phyloP scores from a whole-genome alignment of 306 rosid species.

The Leucaena leucocephala region DNA sequence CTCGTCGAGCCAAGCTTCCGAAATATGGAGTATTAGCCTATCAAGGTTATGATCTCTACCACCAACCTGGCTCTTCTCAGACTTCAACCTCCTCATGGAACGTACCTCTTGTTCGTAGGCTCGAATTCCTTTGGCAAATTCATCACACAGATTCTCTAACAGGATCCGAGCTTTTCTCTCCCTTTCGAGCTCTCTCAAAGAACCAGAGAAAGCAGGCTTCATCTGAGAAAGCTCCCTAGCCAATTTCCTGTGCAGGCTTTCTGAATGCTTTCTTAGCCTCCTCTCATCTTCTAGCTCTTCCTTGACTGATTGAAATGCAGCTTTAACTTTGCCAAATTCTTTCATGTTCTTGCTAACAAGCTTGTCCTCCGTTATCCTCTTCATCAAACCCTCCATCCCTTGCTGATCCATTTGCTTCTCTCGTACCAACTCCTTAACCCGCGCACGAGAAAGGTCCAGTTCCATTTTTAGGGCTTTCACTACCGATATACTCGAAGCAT shows the following conservation, averaged over 20 bases:
- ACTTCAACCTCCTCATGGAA: constrained; percentile 41
- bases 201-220: constrained; percentile 58
- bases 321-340: constrained; percentile 47
- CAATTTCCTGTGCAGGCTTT: constrained; percentile 65
- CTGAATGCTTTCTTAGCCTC: constrained; percentile 62
- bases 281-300: constrained; percentile 74
- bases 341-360: constrained; percentile 44
- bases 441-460: constrained; percentile 46
- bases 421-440: constrained; percentile 52
- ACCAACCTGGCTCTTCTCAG: constrained; percentile 46
- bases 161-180: constrained; percentile 73
- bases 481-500: constrained; percentile 50
- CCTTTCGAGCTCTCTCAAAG: constrained; percentile 66
- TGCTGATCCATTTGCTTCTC: constrained; percentile 53
- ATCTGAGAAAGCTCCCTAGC: constrained; percentile 63
- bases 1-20: constrained; percentile 95
- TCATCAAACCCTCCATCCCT: constrained; percentile 53
- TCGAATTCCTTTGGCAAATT: constrained; percentile 78
- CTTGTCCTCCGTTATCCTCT: constrained; percentile 45
- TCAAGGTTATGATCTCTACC: constrained; percentile 40
- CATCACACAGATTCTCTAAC: constrained; percentile 77
- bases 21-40: constrained; percentile 65
- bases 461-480: constrained; percentile 63
- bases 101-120: constrained; percentile 70
- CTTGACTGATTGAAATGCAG: constrained; percentile 46